A percentile compares a stretch with the other conserved stretches of the same genome.
Conservation (phyloP, 805 yeast species). For the Candida hispaniensis region DNA sequence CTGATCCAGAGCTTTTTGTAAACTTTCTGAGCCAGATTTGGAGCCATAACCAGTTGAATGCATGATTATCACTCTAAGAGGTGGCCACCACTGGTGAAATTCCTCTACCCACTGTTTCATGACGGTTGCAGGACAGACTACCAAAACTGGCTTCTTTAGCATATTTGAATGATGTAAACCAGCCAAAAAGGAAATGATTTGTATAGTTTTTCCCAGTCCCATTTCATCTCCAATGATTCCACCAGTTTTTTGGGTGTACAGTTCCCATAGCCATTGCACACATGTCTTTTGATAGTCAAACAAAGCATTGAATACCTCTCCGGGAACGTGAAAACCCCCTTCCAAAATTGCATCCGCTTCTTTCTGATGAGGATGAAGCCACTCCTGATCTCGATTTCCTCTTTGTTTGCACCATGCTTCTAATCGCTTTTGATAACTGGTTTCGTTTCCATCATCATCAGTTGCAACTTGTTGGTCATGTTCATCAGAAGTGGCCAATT, state of each 20-base stretch:
- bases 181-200: slow-evolving; percentile 81
- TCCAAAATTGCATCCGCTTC: slow-evolving; percentile 66
- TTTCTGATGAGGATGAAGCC: slow-evolving; percentile 67
- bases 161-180: slow-evolving; percentile 75
- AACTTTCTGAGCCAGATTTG: slow-evolving; percentile 28
- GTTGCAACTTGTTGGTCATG: too few species aligned
- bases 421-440: slow-evolving; percentile 48
- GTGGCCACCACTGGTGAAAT: slow-evolving; percentile 97
- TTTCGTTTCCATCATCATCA: slow-evolving; percentile 84
- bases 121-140: slow-evolving; percentile 96
- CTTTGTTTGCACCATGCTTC: slow-evolving; percentile 49
- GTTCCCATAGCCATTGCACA: slow-evolving; percentile 95
- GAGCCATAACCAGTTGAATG: slow-evolving; percentile 92
- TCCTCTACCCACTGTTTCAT: slow-evolving; percentile 96
- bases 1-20: slow-evolving; percentile 37
- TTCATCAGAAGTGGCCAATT: too few species aligned
- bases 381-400: slow-evolving; percentile 42
- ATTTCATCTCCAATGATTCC: slow-evolving; percentile 97
- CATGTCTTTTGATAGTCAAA: slow-evolving; percentile 94
- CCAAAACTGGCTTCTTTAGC: slow-evolving; percentile 63
- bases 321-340: slow-evolving; percentile 66
- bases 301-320: slow-evolving; percentile 75
- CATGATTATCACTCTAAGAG: slow-evolving; percentile 69
- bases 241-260: slow-evolving; percentile 80
- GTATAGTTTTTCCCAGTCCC: slow-evolving; percentile 96